Percentiles rank a stretch among this genome's conserved stretches.
phyloP scores from a whole-genome alignment of 257 asterid genomes.

The Ehretia macrophylla region DNA sequence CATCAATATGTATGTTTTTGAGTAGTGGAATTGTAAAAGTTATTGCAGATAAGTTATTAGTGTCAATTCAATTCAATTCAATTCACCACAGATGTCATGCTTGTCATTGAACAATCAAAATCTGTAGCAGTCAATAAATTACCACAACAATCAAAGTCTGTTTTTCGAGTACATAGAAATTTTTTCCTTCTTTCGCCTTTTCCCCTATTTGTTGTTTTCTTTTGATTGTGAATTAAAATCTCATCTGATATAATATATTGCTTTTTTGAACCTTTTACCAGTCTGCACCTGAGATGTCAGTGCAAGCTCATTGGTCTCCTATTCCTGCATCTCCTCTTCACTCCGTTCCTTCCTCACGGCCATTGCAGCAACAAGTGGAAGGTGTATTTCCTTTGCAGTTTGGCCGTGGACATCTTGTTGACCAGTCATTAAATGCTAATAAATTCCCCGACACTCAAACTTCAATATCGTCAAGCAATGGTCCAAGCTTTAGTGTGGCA shows the following conservation, averaged over 20 bases:
- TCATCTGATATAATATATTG: background rate
- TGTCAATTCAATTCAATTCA: no score
- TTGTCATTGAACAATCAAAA: no score
- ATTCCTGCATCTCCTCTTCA: constrained; percentile 62
- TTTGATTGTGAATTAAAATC: background rate
- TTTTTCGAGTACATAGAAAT: no score
- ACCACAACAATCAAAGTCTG: no score
- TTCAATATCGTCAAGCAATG: constrained; percentile 45
- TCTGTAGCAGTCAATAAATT: no score
- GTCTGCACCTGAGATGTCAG: constrained; percentile 69
- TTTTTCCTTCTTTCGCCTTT: background rate
- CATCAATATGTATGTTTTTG: no score
- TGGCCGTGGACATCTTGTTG: constrained; percentile 42
- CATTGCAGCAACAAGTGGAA: constrained; percentile 64
- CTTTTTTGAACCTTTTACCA: constrained; percentile 24
- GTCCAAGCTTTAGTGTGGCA: constrained; percentile 31
- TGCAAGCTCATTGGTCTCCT: constrained; percentile 81
- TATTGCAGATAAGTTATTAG: no score
- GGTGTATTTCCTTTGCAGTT: constrained; percentile 50
- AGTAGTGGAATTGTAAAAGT: no score
- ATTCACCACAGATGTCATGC: no score
- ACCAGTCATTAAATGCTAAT: constrained; percentile 40
- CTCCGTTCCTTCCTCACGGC: constrained; percentile 53
- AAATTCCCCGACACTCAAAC: constrained; percentile 54
- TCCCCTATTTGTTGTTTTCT: background rate